These are phyloP conservation scores for Diatrype stigma DNA, from an alignment of 2,329 filamentous ascomycete species.

Conservation along the genomic window DNA sequence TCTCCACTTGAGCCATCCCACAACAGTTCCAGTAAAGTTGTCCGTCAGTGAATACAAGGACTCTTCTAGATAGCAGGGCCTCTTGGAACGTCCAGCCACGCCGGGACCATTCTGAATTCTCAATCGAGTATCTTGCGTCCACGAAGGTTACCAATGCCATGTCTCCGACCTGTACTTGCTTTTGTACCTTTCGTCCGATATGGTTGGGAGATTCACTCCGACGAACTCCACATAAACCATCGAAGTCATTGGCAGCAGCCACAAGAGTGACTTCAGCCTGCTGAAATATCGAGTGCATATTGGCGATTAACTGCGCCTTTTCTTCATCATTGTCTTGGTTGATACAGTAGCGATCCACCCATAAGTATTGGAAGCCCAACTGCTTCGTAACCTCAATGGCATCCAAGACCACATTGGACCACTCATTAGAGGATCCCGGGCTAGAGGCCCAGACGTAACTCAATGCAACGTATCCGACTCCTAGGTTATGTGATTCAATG, in stretches of 20 bases:
- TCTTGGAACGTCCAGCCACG: not conserved
- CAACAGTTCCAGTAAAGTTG: not conserved
- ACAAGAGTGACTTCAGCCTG: not conserved
- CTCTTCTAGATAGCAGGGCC: not conserved
- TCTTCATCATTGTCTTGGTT: not conserved
- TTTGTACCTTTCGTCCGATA: not conserved
- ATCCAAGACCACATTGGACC: not conserved
- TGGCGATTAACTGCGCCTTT: not conserved
- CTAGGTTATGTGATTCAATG: not conserved
- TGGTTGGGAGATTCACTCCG: not conserved
- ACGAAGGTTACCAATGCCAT: not conserved
- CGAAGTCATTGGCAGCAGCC: not conserved
- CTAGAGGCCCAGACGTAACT: not conserved
- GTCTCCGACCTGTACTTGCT: not conserved
- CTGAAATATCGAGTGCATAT: not conserved
- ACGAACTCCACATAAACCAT: not conserved
- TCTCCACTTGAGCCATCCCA: not conserved
- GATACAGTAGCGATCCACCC: not conserved
- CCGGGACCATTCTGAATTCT: not conserved
- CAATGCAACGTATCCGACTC: not conserved
- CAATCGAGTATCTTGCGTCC: not conserved
- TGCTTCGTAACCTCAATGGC: not conserved
- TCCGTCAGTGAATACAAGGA: not conserved
- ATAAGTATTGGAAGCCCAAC: not conserved
- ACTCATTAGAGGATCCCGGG: not conserved